A percentile compares a stretch with the other conserved stretches of the same genome.
phyloP scores from a whole-genome alignment of 805 yeast genomes.

The Candida manassasensis region DNA sequence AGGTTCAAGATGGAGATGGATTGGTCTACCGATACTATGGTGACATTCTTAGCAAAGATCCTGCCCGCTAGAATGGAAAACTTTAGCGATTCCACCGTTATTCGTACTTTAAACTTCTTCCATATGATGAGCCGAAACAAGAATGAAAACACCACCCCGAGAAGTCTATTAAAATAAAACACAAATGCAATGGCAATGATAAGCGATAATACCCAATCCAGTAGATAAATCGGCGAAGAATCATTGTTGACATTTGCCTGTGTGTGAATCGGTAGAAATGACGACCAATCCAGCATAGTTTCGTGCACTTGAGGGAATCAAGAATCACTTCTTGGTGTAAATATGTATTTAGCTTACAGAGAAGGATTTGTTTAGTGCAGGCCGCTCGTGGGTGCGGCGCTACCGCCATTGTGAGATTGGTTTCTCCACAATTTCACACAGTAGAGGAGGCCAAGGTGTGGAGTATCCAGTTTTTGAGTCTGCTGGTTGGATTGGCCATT shows the following conservation, averaged over 20 bases:
- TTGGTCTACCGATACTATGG: constrained; percentile 68
- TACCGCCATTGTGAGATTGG: too few relatives aligned
- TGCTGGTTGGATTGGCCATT: too few relatives aligned
- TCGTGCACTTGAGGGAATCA: too few relatives aligned
- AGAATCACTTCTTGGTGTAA: too few relatives aligned
- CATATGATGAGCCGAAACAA: constrained; percentile 54
- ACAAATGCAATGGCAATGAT: constrained; percentile 57
- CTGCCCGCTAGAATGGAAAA: constrained; percentile 82
- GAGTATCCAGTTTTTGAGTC: too few relatives aligned
- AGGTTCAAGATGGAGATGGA: constrained; percentile 69
- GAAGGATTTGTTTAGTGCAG: too few relatives aligned
- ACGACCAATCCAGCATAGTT: background rate
- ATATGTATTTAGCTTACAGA: too few relatives aligned
- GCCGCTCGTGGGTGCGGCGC: too few relatives aligned
- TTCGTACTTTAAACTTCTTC: constrained; percentile 52
- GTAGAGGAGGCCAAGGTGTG: too few relatives aligned
- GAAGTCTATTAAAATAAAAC: constrained; percentile 70
- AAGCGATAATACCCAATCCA: constrained; percentile 73
- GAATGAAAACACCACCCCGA: constrained; percentile 57
- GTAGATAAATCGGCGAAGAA: constrained; percentile 64
- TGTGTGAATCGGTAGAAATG: background rate
- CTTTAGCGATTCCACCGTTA: constrained; percentile 70
- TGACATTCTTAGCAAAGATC: constrained; percentile 68
- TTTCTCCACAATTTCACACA: too few relatives aligned
- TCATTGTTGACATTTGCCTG: background rate